These are phyloP conservation scores for Penicillium herquei DNA, from an alignment of 495 filamentous ascomycete species.

Conservation along the genomic window DNA sequence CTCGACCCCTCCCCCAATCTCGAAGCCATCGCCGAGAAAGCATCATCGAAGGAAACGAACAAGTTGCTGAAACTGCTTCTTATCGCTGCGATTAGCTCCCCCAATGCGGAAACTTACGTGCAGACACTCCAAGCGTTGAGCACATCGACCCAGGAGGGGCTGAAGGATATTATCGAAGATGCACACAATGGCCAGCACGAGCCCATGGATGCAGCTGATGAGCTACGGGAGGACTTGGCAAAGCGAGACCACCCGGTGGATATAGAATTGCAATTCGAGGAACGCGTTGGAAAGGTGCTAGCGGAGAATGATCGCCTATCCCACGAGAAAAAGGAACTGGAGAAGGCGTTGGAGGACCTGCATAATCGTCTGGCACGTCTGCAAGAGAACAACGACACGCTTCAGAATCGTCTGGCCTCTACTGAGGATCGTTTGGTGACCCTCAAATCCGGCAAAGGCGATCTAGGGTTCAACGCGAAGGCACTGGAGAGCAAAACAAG, in stretches of 20 bases:
- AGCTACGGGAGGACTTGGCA: conserved; percentile 33
- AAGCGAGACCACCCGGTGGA: conserved; percentile 42
- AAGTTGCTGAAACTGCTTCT: conserved; percentile 66
- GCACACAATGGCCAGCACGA: conserved; percentile 43
- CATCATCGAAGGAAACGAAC: conserved; percentile 38
- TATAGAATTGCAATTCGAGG: conserved; percentile 52
- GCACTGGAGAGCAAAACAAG: conserved; percentile 44
- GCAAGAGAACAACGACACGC: conserved; percentile 56
- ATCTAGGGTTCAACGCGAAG: conserved; percentile 44
- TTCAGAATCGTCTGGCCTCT: conserved; percentile 44
- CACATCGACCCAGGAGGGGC: conserved; percentile 41
- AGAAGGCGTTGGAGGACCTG: conserved; percentile 52
- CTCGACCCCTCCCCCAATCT: conserved; percentile 53
- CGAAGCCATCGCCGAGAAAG: conserved; percentile 55
- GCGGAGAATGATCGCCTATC: conserved; percentile 50
- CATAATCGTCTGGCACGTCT: conserved; percentile 56
- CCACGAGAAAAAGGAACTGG: conserved; percentile 52
- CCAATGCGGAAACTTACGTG: conserved; percentile 54
- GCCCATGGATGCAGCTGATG: conserved; percentile 33
- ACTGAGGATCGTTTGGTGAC: conserved; percentile 49
- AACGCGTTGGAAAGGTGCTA: conserved; percentile 51
- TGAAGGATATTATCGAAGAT: conserved; percentile 52
- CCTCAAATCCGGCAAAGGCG: conserved; percentile 43
- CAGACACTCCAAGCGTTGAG: conserved; percentile 49
- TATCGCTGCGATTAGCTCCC: conserved; percentile 58